Evolutionary conservation across 106 monocot genomes (phyloP).

Genomic region (Vanilla planifolia): DNA sequence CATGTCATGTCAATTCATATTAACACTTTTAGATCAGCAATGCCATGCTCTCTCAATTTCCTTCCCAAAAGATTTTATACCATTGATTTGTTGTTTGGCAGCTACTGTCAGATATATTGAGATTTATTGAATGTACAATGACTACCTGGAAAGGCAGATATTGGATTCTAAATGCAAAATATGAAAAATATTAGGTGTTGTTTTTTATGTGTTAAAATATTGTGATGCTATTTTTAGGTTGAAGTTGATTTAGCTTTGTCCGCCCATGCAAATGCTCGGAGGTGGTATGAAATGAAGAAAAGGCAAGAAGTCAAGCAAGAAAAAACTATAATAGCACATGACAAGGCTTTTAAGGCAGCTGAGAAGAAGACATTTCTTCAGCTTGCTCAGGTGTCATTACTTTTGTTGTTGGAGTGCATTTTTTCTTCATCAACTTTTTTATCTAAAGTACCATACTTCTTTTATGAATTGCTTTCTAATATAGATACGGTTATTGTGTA

Average conservation of each 20-base stretch:
- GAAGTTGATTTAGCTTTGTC: constrained; percentile 96
- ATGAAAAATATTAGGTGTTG: neutral
- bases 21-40: too few species aligned
- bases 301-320: constrained; percentile 94
- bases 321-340: constrained; percentile 90
- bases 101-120: neutral
- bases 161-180: constrained; percentile 1
- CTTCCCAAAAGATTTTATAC: too few species aligned
- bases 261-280: constrained; percentile 97
- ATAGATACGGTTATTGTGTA: neutral
- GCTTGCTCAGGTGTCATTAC: constrained; percentile 73
- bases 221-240: constrained; percentile 35
- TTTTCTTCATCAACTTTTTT: neutral
- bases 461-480: too few species aligned
- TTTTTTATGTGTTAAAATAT: neutral
- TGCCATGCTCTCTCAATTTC: too few species aligned
- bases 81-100: neutral
- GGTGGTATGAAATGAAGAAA: constrained; percentile 95
- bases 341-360: constrained; percentile 98
- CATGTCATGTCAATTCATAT: neutral
- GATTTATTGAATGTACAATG: neutral
- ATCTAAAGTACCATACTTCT: neutral
- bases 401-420: neutral
- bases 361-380: constrained; percentile 90
- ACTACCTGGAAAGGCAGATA: neutral